Evolutionary conservation across 306 rosid species (phyloP).

Genomic region (Lablab purpureus): DNA sequence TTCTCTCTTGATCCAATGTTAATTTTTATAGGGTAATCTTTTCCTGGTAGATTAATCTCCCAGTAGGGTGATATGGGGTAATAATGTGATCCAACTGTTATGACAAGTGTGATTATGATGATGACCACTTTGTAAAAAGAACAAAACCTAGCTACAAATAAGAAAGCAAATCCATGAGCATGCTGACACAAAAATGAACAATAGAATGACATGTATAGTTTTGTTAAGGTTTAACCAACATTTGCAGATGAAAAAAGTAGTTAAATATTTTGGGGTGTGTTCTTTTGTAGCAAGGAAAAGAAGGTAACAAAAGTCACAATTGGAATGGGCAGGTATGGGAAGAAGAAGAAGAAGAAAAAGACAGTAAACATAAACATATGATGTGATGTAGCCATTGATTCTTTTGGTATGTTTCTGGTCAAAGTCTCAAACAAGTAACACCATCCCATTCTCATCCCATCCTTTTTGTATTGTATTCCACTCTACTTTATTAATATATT

Average conservation of each 20-base stretch:
- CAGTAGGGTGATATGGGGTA: too few species aligned
- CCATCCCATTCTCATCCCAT: neutral
- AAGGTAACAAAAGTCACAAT: slow-evolving; percentile 19
- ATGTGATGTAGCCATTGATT: neutral
- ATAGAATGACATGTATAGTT: neutral
- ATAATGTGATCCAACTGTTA: too few species aligned
- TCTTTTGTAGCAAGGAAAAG: neutral
- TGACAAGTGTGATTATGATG: too few species aligned
- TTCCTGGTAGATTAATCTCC: too few species aligned
- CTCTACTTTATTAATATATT: too few species aligned
- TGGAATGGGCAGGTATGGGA: too few species aligned
- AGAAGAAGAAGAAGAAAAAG: too few species aligned
- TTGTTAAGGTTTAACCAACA: neutral
- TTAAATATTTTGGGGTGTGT: neutral
- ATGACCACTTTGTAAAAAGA: too few species aligned
- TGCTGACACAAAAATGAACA: neutral
- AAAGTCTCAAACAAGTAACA: neutral
- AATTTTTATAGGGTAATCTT: neutral
- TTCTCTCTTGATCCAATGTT: neutral
- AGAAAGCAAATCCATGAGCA: neutral
- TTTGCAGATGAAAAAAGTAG: neutral
- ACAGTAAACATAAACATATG: neutral
- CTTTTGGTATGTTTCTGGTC: neutral
- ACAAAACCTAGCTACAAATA: neutral
- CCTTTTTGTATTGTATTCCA: too few species aligned